Percentiles rank a stretch among this genome's conserved stretches.
phyloP scores from a whole-genome alignment of 768 basidiomycete genomes.

The Leccinellum albellum region DNA sequence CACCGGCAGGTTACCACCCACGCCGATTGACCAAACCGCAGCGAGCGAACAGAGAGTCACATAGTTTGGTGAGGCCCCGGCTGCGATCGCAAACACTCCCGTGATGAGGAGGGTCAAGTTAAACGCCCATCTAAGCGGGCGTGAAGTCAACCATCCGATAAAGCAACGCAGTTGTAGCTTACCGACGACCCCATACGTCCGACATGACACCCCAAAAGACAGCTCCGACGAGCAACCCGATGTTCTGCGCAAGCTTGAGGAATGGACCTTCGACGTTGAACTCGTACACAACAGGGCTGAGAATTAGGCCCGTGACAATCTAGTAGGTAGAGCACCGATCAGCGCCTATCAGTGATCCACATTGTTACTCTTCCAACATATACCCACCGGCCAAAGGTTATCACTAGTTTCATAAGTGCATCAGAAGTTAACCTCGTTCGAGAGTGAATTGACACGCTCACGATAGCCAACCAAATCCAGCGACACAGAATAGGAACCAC shows the following conservation, averaged over 20 bases:
- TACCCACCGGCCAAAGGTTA: slow-evolving; percentile 67
- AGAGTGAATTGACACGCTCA: slow-evolving; percentile 32
- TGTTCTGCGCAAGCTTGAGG: slow-evolving; percentile 66
- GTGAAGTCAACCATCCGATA: slow-evolving; percentile 5
- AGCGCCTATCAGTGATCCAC: background rate
- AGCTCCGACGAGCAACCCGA: slow-evolving; percentile 68
- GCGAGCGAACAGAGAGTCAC: slow-evolving; percentile 49
- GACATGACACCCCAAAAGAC: slow-evolving; percentile 65
- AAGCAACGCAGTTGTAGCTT: background rate
- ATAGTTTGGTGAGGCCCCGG: slow-evolving; percentile 56
- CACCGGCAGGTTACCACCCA: slow-evolving; percentile 71
- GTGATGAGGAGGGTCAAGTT: slow-evolving; percentile 69
- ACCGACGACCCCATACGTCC: slow-evolving; percentile 72
- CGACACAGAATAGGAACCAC: slow-evolving; percentile 62
- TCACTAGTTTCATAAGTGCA: slow-evolving; percentile 39
- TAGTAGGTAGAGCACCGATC: slow-evolving; percentile 21
- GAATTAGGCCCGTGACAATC: slow-evolving; percentile 64
- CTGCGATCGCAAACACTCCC: slow-evolving; percentile 60
- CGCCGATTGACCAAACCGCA: slow-evolving; percentile 61
- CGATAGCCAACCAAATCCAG: slow-evolving; percentile 78
- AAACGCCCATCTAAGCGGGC: slow-evolving; percentile 51
- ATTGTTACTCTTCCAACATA: background rate
- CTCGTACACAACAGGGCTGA: slow-evolving; percentile 61
- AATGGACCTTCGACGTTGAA: slow-evolving; percentile 59
- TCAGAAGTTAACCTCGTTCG: background rate